Percentiles rank a stretch among this genome's conserved stretches.
phyloP scores from a whole-genome alignment of 2,329 filamentous ascomycete species.

The Stachybotrys chartarum region DNA sequence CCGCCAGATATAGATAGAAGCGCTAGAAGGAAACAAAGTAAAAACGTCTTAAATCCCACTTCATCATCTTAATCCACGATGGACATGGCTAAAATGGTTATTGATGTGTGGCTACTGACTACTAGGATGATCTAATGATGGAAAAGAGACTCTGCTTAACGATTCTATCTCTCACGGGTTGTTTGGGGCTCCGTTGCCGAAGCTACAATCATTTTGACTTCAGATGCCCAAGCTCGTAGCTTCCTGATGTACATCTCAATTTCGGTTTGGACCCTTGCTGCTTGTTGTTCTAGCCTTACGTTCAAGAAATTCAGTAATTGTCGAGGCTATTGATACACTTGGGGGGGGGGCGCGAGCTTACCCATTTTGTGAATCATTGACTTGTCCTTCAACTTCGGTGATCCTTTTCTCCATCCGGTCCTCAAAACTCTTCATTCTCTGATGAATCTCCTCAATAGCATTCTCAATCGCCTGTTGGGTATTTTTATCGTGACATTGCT shows the following conservation, averaged over 20 bases:
- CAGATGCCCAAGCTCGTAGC: background rate
- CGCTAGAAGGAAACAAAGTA: background rate
- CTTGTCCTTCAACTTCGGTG: background rate
- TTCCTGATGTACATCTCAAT: background rate
- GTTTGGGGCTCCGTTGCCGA: background rate
- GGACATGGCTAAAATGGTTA: background rate
- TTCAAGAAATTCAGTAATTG: background rate
- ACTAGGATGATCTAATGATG: background rate
- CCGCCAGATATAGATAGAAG: background rate
- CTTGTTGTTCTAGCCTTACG: background rate
- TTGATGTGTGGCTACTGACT: background rate
- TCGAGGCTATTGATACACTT: background rate
- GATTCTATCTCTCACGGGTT: background rate
- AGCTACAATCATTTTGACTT: background rate
- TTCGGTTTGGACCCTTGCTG: background rate
- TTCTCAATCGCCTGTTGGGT: background rate
- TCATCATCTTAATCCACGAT: background rate
- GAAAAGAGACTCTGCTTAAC: background rate
- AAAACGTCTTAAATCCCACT: background rate
- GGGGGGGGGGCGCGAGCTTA: background rate
- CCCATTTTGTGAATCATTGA: background rate
- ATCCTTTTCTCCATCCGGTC: background rate
- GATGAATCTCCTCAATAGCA: background rate
- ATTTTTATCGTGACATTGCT: background rate
- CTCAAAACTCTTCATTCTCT: background rate